These are phyloP conservation scores for Bolboschoenoplectus hybrid DNA, from an alignment of 202 grass and related monocot genomes.

Conservation along the genomic window DNA sequence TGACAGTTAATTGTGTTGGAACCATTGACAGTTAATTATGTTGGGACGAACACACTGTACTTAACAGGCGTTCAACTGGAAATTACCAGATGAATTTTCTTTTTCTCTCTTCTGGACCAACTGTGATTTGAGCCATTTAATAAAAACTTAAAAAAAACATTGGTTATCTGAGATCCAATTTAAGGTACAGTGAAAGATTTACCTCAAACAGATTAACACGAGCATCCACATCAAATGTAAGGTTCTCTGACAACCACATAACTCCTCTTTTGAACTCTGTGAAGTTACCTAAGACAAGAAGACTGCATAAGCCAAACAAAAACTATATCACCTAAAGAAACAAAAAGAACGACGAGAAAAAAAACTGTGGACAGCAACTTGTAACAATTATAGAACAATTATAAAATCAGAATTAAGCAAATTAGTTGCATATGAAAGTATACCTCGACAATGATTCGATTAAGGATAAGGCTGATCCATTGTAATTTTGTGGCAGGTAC, in stretches of 20 bases:
- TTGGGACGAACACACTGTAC: neutral
- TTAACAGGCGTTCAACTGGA: neutral
- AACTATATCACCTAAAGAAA: conserved; percentile 60
- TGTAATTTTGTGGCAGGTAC: conserved; percentile 80
- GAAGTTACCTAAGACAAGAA: conserved; percentile 98
- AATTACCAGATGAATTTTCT: neutral
- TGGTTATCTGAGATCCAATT: neutral
- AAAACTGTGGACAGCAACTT: neutral
- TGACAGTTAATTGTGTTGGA: neutral
- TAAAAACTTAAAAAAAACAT: neutral
- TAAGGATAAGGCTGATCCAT: conserved; percentile 81
- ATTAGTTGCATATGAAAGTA: conserved; percentile 40
- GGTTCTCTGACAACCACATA: conserved; percentile 83
- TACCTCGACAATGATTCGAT: conserved; percentile 98
- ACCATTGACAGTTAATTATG: neutral
- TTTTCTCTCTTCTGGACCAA: neutral
- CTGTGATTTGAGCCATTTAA: neutral
- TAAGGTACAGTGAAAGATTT: conserved; percentile 20
- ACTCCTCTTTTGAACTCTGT: conserved; percentile 89
- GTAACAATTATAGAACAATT: neutral
- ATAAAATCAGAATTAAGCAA: conserved; percentile 36
- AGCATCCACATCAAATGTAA: conserved; percentile 89
- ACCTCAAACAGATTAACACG: conserved; percentile 96
- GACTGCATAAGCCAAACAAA: conserved; percentile 95
- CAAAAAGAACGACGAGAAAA: conserved; percentile 32